These are phyloP conservation scores for Cymbopogon citratus DNA, from an alignment of 176 grass and related monocot genomes.

Conservation along the genomic window DNA sequence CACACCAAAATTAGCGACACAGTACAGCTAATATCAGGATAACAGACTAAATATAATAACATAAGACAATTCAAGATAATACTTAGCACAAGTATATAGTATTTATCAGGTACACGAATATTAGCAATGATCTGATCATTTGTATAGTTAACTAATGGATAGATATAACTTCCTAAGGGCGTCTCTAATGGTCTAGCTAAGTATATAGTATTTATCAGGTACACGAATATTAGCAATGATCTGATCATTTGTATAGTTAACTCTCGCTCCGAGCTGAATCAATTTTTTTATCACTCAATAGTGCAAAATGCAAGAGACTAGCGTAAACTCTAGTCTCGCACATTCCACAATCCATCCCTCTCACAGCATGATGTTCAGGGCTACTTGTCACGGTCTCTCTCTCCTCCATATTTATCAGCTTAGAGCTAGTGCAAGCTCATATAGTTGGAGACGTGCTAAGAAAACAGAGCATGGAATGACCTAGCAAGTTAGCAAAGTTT, in stretches of 20 bases:
- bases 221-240: neutral
- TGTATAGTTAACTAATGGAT: neutral
- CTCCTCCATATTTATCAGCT: neutral
- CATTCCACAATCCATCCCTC: neutral
- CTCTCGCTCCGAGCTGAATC: neutral
- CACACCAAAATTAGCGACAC: neutral
- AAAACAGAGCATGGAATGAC: constrained; percentile 4
- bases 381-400: neutral
- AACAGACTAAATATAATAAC: neutral
- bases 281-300: neutral
- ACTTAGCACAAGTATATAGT: neutral
- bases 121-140: neutral
- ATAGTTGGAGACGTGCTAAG: neutral
- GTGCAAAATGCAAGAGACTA: neutral
- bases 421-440: neutral
- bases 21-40: constrained; percentile 2
- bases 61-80: neutral
- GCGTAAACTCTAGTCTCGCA: neutral
- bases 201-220: neutral
- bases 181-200: neutral
- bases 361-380: neutral
- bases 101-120: neutral
- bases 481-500: neutral
- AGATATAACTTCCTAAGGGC: constrained; percentile 4
- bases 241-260: neutral